Evolutionary conservation across 352 stramenopile genomes (phyloP).

Genomic region (Phytophthora litchii): DNA sequence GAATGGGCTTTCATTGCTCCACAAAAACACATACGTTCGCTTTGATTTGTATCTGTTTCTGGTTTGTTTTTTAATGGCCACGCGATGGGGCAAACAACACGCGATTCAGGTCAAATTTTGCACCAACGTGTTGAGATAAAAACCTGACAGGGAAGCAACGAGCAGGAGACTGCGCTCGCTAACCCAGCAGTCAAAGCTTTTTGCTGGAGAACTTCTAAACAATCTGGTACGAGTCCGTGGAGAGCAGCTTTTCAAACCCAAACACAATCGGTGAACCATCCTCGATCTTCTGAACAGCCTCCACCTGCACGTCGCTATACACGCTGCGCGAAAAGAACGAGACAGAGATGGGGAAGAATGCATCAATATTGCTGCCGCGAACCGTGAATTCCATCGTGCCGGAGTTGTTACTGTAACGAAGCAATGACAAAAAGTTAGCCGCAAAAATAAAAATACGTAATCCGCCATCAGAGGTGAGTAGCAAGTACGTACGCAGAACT

Average conservation of each 20-base stretch:
- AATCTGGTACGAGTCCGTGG: slow-evolving; percentile 88
- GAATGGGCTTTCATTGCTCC: slow-evolving; percentile 10
- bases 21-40: slow-evolving; percentile 35
- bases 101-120: slow-evolving; percentile 22
- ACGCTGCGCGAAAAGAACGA: slow-evolving; percentile 90
- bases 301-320: slow-evolving; percentile 87
- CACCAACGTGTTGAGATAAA: slow-evolving; percentile 21
- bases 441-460: background rate
- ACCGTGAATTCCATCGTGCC: slow-evolving; percentile 86
- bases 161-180: slow-evolving; percentile 7
- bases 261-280: slow-evolving; percentile 79
- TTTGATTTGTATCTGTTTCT: slow-evolving; percentile 48
- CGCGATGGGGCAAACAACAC: slow-evolving; percentile 19
- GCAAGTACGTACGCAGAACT: slow-evolving; percentile 66
- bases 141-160: slow-evolving; percentile 7
- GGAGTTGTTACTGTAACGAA: slow-evolving; percentile 68
- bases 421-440: slow-evolving; percentile 18
- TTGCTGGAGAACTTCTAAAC: slow-evolving; percentile 62
- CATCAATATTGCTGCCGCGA: slow-evolving; percentile 78
- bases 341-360: slow-evolving; percentile 88
- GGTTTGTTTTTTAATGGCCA: slow-evolving; percentile 23
- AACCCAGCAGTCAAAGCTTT: slow-evolving; percentile 20
- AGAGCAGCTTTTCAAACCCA: slow-evolving; percentile 89
- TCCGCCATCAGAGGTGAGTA: background rate
- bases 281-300: slow-evolving; percentile 73